phyloP scores from a whole-genome alignment of 805 yeast genomes.

The Sugiyamaella smithiae region DNA sequence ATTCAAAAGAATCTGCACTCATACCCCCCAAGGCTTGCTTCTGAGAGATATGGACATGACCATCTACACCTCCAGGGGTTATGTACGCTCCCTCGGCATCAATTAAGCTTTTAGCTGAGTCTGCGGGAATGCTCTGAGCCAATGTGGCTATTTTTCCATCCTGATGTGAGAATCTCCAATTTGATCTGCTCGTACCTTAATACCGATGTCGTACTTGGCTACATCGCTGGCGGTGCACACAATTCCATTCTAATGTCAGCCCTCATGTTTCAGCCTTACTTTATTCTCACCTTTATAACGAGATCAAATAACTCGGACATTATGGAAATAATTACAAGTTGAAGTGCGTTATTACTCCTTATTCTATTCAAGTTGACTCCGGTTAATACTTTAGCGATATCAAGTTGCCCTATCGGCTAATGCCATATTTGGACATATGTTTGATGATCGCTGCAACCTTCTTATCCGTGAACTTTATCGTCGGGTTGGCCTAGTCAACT shows the following conservation, averaged over 20 bases:
- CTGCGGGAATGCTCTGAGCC: not conserved
- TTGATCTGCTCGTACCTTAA: not conserved
- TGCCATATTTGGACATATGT: too few relatives aligned
- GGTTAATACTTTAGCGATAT: too few relatives aligned
- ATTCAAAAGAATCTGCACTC: conserved; percentile 44
- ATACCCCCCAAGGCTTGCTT: conserved; percentile 35
- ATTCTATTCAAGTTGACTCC: too few relatives aligned
- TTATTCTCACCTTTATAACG: not conserved
- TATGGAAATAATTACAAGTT: too few relatives aligned
- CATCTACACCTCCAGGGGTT: conserved; percentile 48
- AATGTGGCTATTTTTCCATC: not conserved
- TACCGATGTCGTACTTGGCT: not conserved
- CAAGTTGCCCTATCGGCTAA: too few relatives aligned
- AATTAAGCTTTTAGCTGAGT: conserved; percentile 14
- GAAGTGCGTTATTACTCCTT: too few relatives aligned
- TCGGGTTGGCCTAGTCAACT: too few relatives aligned
- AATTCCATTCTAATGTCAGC: not conserved
- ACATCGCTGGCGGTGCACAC: not conserved
- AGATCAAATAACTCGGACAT: too few relatives aligned
- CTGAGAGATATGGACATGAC: conserved; percentile 38
- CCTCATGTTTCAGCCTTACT: too few relatives aligned
- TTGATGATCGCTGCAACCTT: too few relatives aligned
- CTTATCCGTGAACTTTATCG: too few relatives aligned
- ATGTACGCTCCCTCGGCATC: conserved; percentile 45
- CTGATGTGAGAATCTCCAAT: not conserved